These are phyloP conservation scores for Trichosporon coremiiforme DNA, from an alignment of 1,284 basidiomycete species.

Conservation along the genomic window DNA sequence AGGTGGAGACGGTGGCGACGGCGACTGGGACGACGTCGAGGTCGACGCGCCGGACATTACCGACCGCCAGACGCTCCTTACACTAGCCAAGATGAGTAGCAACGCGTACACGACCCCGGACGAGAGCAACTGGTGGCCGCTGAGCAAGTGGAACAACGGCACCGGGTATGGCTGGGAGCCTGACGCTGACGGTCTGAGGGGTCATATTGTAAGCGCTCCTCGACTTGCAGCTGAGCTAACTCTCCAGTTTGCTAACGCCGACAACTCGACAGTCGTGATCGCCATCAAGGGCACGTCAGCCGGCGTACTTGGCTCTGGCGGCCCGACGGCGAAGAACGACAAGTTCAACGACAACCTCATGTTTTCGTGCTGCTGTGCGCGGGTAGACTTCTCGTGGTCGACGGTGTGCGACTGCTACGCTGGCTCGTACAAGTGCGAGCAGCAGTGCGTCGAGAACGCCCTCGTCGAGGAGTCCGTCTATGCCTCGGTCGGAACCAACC, in stretches of 20 bases:
- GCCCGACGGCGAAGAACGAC: conserved; percentile 85
- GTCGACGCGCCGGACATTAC: conserved; percentile 65
- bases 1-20: conserved; percentile 23
- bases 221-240: conserved; percentile 1
- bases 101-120: conserved; percentile 76
- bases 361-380: conserved; percentile 97
- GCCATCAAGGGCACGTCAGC: conserved; percentile 94
- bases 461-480: conserved; percentile 84
- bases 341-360: conserved; percentile 94
- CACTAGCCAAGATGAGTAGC: conserved; percentile 90
- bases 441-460: conserved; percentile 76
- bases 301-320: conserved; percentile 73
- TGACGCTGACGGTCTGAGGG: conserved; percentile 82
- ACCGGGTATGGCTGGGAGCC: conserved; percentile 91
- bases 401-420: conserved; percentile 91
- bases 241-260: conserved; percentile 68
- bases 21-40: conserved; percentile 60
- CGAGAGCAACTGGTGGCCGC: conserved; percentile 74
- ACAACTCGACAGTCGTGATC: conserved; percentile 83
- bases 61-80: conserved; percentile 72
- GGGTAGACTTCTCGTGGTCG: conserved; percentile 91
- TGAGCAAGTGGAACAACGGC: conserved; percentile 67
- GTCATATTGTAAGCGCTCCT: conserved; percentile 72
- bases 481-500: conserved; percentile 69
- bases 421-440: conserved; percentile 78